Base-by-base conservation (phyloP, 495 filamentous ascomycete genomes). In the Parachaetomium inaequale region DNA sequence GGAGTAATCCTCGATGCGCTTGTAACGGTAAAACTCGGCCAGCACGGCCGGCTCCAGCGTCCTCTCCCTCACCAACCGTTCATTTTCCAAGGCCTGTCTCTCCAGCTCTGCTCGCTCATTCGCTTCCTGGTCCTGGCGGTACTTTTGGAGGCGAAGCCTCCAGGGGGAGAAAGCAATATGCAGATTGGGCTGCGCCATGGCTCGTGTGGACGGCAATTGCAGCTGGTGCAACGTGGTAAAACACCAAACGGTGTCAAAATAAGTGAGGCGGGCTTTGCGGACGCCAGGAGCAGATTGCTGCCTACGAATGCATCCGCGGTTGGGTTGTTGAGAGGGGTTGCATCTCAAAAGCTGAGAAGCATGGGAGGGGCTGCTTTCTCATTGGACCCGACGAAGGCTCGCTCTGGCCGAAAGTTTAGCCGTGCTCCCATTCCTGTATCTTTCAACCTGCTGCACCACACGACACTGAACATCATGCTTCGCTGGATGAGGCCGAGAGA, bases 1-100 rank as follows among this genome's bases (percentile, higher is more conserved):
- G 29, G 46, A 14, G n/a, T 26, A 11, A 19, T 47, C 29, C 26
- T 55, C 21, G 26, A 61, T 61, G 50, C 38, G 59, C 12, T 36
- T 51, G 28, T 61, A 61, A 26, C 17, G 59, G 52, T 62, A 55
- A 29, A 62, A 62, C 29, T 62, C 52, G 59, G 51, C 59, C 25
- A 62, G 59, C 29, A 62, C 59, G 8, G 59, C 51, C 32, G 59
- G 17, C 31, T 62, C 52, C n/a, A 62, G 51, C 11, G 52, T 55
- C 11, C 17, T 49, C 32, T 62, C 51, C 19, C 38, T 31, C 38
- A 43, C 19, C n/a, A 56, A 32, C 21, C 52, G 59, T 52, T 56
- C 29, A 4, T 49, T 49, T 38, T 56, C 59, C 14, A 53, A 54
- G n/a, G 46, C 19, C 51, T 40, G 25, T 38, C 38, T 43, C 21